Evolutionary conservation across 2,329 filamentous ascomycete species (phyloP).

Genomic region (Colletotrichum sojae): DNA sequence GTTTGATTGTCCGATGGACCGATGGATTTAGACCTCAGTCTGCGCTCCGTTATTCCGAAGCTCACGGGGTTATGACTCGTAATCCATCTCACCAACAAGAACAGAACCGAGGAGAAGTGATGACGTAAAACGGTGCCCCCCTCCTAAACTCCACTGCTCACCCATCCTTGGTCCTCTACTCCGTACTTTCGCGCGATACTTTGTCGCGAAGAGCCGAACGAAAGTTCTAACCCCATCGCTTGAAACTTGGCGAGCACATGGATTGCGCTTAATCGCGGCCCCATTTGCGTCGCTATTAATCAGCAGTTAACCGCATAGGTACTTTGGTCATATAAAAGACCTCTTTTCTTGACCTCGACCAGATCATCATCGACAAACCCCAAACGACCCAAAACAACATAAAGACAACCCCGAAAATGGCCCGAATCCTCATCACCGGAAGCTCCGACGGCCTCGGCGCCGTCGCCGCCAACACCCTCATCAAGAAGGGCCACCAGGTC

Average conservation of each 20-base stretch:
- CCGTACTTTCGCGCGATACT: neutral
- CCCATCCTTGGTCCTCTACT: neutral
- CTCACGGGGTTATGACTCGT: neutral
- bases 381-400: too few species aligned
- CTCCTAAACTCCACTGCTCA: slow-evolving; percentile 1
- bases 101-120: neutral
- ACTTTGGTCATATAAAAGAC: too few species aligned
- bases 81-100: neutral
- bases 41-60: too few species aligned
- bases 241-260: neutral
- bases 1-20: too few species aligned
- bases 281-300: neutral
- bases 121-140: slow-evolving; percentile 18
- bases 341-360: too few species aligned
- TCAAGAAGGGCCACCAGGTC: slow-evolving; percentile 67
- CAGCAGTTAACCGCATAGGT: neutral
- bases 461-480: slow-evolving; percentile 63
- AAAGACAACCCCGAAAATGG: slow-evolving; percentile 9
- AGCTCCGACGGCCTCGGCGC: slow-evolving; percentile 71
- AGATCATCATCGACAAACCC: too few species aligned
- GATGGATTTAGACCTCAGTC: too few species aligned
- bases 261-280: too few species aligned
- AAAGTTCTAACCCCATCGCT: neutral
- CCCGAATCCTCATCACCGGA: slow-evolving; percentile 62
- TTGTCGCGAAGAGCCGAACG: neutral